Base-by-base conservation (phyloP, 1,284 basidiomycete genomes). In the Cryptococcus sp. region DNA sequence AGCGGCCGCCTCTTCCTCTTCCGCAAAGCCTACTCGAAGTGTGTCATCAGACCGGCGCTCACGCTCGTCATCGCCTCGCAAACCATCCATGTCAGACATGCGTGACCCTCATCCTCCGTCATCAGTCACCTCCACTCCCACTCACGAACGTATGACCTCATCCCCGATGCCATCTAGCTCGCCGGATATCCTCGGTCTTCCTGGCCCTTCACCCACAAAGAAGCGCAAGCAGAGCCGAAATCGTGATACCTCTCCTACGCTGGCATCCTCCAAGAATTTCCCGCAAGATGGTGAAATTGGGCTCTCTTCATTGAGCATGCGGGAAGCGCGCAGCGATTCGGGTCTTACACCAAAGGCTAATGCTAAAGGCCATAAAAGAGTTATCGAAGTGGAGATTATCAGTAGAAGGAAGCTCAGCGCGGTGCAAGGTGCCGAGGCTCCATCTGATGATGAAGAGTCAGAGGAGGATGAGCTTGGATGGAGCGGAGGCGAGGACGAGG, bases 381-480 rank as follows among this genome's bases (percentile, higher is more conserved):
- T 55, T 38, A 38, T 61, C 0, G 50, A 61, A 23, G 61, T 64
- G 20, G 47, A 61, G 37, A 59, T 57, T 23, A 55, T 55, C 3
- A 51, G 45, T 10, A 44, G 20, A 40, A 45, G 34, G 23, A 53
- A 45, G 25, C n/a, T 23, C 25, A 49, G 23, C 25, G 37, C 8
- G 7, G 37, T 39, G 17, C 43, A 17, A n/a, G 29, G 52, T 41
- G 26, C 40, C 23, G 11, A 22, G 26, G 50, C 25, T 22, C 25
- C 1, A 19, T 37, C 26, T 17, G 67, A 66, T 3, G 69, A 63
- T 5, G 67, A 70, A 1, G 73, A 73, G 15, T 66, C 68, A 1
- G 69, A 69, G 10, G 74, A 75, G 0, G 71, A 75, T 20, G 67
- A 66, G 4, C 50, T 73, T 10, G 72, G 71, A 29, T 76, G 73